Evolutionary conservation across 2,329 filamentous ascomycete species (phyloP).

Genomic region (Cercospora janseana): DNA sequence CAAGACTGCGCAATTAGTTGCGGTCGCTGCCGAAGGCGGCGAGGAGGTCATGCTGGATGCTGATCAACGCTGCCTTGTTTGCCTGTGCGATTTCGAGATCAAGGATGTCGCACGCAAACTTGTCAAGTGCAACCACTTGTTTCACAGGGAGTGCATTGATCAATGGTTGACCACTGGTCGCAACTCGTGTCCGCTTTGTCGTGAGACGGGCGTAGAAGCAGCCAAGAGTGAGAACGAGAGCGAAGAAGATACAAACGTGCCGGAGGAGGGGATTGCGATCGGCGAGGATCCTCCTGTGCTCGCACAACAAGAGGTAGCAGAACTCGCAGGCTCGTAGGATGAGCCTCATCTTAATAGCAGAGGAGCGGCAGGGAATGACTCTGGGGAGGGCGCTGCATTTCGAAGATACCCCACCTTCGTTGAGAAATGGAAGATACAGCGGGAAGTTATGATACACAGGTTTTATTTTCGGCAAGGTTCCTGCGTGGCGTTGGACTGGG

Average conservation of each 20-base stretch:
- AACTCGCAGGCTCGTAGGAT: constrained; percentile 19
- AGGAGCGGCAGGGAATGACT: constrained; percentile 14
- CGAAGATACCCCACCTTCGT: constrained; percentile 18
- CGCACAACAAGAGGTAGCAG: constrained; percentile 11
- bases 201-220: constrained; percentile 58
- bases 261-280: background rate
- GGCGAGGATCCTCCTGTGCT: constrained; percentile 5
- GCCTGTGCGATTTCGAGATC: constrained; percentile 63
- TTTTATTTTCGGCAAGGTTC: constrained; percentile 3
- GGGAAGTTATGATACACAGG: constrained; percentile 15
- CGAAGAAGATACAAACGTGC: constrained; percentile 10
- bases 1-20: constrained; percentile 35
- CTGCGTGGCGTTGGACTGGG: constrained; percentile 13
- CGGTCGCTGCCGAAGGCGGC: constrained; percentile 34
- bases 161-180: constrained; percentile 69
- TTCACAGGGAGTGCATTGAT: constrained; percentile 68
- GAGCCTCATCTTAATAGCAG: constrained; percentile 11
- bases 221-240: constrained; percentile 33
- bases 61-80: constrained; percentile 62
- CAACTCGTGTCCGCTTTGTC: constrained; percentile 62
- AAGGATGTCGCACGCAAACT: constrained; percentile 61
- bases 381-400: constrained; percentile 16
- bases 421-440: constrained; percentile 12
- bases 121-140: constrained; percentile 63
- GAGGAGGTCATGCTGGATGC: constrained; percentile 36